These are phyloP conservation scores for Pleurotus djamor DNA, from an alignment of 768 basidiomycete genomes.

Conservation along the genomic window DNA sequence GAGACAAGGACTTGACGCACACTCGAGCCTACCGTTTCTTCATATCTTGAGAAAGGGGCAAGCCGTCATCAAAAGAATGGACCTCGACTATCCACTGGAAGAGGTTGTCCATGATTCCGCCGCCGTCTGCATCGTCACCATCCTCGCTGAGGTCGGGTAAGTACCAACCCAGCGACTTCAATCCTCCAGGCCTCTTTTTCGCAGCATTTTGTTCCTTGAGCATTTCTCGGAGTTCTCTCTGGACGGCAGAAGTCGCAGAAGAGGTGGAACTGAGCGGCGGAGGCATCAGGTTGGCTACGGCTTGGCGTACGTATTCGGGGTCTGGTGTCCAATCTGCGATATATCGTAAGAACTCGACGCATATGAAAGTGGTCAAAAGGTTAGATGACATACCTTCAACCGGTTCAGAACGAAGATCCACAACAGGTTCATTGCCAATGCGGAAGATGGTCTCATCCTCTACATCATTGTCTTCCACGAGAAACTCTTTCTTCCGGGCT, in stretches of 20 bases:
- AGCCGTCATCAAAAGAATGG: constrained; percentile 60
- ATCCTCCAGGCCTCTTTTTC: constrained; percentile 23
- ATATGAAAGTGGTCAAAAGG: background rate
- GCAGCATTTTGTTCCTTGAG: constrained; percentile 54
- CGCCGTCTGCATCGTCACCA: background rate
- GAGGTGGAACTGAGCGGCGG: constrained; percentile 58
- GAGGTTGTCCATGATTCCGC: constrained; percentile 55
- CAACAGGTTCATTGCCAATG: constrained; percentile 15
- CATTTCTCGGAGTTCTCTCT: constrained; percentile 60
- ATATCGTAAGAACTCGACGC: background rate
- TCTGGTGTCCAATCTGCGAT: constrained; percentile 55
- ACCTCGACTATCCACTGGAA: constrained; percentile 76
- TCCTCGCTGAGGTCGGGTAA: constrained; percentile 47
- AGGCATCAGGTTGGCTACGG: constrained; percentile 48
- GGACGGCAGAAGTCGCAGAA: constrained; percentile 54
- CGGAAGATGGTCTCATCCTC: constrained; percentile 49
- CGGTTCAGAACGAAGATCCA: background rate
- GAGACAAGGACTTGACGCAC: background rate
- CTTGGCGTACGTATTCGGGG: constrained; percentile 40
- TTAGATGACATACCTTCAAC: background rate
- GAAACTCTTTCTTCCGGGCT: constrained; percentile 33
- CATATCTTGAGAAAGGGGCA: constrained; percentile 65
- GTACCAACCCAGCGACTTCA: constrained; percentile 68
- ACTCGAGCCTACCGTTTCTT: constrained; percentile 32
- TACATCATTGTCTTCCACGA: constrained; percentile 44